These are phyloP conservation scores for Torulaspora quercuum DNA, from an alignment of 805 yeast genomes.

Conservation along the genomic window DNA sequence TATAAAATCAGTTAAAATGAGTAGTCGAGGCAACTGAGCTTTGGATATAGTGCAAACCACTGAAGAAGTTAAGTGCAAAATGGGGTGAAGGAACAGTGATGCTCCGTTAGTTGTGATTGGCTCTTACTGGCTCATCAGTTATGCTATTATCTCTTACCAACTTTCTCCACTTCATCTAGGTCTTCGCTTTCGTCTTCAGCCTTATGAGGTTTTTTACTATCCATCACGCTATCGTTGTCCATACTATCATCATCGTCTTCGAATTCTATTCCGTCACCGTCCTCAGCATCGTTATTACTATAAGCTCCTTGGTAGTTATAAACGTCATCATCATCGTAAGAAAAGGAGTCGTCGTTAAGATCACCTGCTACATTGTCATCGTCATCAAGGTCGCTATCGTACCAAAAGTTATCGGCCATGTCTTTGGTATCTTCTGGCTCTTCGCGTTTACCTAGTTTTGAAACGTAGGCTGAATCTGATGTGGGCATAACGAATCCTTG, in stretches of 20 bases:
- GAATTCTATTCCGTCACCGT: constrained; percentile 40
- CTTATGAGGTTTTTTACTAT: constrained; percentile 35
- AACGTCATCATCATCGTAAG: constrained; percentile 53
- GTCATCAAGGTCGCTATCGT: constrained; percentile 64
- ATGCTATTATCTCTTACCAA: constrained; percentile 22
- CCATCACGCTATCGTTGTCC: constrained; percentile 37
- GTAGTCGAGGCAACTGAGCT: constrained; percentile 1
- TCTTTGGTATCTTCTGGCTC: constrained; percentile 47
- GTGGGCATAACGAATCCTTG: constrained; percentile 80
- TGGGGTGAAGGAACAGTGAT: neutral
- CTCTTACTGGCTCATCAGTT: too few species aligned
- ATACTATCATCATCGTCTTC: constrained; percentile 36
- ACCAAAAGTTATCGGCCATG: constrained; percentile 82
- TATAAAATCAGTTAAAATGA: constrained; percentile 5
- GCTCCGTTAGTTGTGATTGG: too few species aligned
- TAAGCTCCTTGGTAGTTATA: constrained; percentile 37
- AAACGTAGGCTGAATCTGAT: constrained; percentile 50
- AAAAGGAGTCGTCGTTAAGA: constrained; percentile 40
- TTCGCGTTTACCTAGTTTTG: constrained; percentile 27
- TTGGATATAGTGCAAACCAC: too few species aligned
- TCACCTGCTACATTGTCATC: constrained; percentile 58
- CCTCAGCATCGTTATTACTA: constrained; percentile 42
- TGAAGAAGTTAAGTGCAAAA: constrained; percentile 1
- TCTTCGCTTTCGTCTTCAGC: constrained; percentile 37
- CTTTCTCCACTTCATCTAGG: constrained; percentile 31